Evolutionary conservation across 805 yeast species (phyloP), one percentile per base, ranked within the genome.

Genomic region (Starmerella roubikii): DNA sequence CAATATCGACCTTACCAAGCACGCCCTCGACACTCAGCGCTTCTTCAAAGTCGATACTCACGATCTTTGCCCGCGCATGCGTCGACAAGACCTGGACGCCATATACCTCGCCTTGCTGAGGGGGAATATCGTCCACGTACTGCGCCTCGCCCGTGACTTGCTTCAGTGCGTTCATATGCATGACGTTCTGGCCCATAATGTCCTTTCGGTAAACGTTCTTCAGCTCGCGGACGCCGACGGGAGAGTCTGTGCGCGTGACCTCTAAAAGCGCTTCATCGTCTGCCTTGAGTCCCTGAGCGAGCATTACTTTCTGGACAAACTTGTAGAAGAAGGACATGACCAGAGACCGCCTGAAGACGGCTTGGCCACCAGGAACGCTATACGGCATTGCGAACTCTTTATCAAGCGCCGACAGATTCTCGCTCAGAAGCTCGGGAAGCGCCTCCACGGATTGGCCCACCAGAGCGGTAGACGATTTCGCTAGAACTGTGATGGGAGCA

Each of bases 361-460:
- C 69, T 69, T 65, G 66, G 12, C 71, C 72, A 40, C 72, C 72
- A 3, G 71, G 71, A 32, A 67, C 72, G 15, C 57, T 57, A 47
- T 48, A 67, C 2, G 65, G 57, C 32, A 67, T 52, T 13, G 60
- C 53, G 44, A 55, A 65, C 42, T 67, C 72, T 22, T 49, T 38
- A 35, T 64, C 68, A 12, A 62, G 44, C 1, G 42, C 37, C 11
- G 42, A 27, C 4, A 50, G 26, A 21, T 30, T 28, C 6, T 12
- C 29, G 5, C 39, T 33, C 7, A 35, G n/a, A 2, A 29, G 34
- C 3, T 41, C 21, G 2, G 25, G 17, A 7, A 41, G 38, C 4
- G 46, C 32, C 5, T 30, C 9, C 9, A 63, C 46, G 2, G 32
- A 23, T 26, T 39, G 37, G 6, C 55, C 58, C 8, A 44, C 44